Percentiles rank a stretch among this genome's conserved stretches.
Conservation (phyloP, 2,329 filamentous ascomycete species). For the Alternaria infectoria region DNA sequence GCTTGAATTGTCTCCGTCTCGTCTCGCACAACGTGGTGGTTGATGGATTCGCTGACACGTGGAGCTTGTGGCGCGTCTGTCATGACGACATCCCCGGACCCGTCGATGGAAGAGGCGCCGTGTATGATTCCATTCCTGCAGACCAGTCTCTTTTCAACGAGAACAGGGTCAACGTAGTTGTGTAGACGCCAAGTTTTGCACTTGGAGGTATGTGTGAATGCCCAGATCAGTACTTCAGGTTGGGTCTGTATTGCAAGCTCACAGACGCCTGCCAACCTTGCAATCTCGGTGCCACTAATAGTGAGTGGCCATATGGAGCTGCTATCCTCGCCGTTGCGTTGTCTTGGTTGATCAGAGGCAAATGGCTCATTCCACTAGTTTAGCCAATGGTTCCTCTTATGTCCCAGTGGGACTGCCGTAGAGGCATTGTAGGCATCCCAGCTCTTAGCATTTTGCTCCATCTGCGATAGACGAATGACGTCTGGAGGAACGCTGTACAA, state of each 20-base stretch:
- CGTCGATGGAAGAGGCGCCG: conserved; percentile 11
- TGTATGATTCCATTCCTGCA: conserved; percentile 37
- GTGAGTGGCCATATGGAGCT: conserved; percentile 55
- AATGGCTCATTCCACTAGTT: conserved; percentile 36
- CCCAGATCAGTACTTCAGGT: conserved; percentile 59
- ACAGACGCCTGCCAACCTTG: conserved; percentile 53
- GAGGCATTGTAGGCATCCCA: conserved; percentile 22
- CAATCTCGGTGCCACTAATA: conserved; percentile 59
- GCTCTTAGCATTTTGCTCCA: conserved; percentile 32
- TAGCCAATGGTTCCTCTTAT: conserved; percentile 36
- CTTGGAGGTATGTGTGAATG: conserved; percentile 54
- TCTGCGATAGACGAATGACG: conserved; percentile 40
- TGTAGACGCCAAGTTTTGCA: conserved; percentile 58
- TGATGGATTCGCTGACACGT: not conserved
- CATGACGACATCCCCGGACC: conserved; percentile 20
- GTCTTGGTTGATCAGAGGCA: not conserved
- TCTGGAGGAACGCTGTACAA: conserved; percentile 68
- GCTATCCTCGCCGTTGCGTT: not conserved
- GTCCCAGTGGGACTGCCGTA: conserved; percentile 14
- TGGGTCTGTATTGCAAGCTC: conserved; percentile 59
- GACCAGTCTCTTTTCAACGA: conserved; percentile 18
- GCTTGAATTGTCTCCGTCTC: not conserved
- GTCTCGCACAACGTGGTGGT: not conserved
- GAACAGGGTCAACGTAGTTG: conserved; percentile 16
- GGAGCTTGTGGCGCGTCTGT: conserved; percentile 1